phyloP scores from a whole-genome alignment of 345 rosid genomes.

The Trapa incisa region DNA sequence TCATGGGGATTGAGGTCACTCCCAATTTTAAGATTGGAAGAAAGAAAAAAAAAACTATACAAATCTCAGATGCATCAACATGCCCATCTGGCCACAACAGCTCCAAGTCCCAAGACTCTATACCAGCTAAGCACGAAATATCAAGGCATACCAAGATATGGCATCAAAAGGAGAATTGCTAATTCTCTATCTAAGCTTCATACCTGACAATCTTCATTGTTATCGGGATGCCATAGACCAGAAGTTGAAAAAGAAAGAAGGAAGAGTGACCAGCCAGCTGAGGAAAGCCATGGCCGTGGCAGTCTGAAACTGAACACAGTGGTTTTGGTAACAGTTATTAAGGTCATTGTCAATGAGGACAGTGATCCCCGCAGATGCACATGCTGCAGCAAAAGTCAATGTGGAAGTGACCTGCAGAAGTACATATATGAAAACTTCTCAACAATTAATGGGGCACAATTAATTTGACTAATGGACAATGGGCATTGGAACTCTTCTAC shows the following conservation, averaged over 20 bases:
- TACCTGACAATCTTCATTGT: constrained; percentile 3
- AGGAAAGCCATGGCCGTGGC: constrained; percentile 68
- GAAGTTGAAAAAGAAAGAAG: constrained; percentile 56
- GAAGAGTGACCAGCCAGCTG: constrained; percentile 53
- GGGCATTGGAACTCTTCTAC: too few relatives aligned
- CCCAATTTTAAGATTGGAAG: not conserved
- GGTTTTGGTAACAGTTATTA: constrained; percentile 32
- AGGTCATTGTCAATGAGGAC: constrained; percentile 74
- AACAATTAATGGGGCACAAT: too few relatives aligned
- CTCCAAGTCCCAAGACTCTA: not conserved
- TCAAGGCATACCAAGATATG: not conserved
- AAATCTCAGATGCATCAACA: not conserved
- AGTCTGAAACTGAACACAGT: constrained; percentile 56
- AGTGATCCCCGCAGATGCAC: constrained; percentile 72
- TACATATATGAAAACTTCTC: not conserved
- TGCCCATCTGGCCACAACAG: not conserved
- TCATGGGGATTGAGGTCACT: too few relatives aligned
- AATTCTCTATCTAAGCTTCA: not conserved
- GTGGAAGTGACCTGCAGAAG: constrained; percentile 55
- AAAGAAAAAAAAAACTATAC: not conserved
- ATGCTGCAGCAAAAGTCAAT: constrained; percentile 64
- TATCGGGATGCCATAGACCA: constrained; percentile 62
- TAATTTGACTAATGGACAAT: too few relatives aligned
- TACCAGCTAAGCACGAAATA: too few relatives aligned
- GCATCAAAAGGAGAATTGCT: not conserved